Conservation (phyloP, 805 yeast species). For the Clavispora vitiphila region DNA sequence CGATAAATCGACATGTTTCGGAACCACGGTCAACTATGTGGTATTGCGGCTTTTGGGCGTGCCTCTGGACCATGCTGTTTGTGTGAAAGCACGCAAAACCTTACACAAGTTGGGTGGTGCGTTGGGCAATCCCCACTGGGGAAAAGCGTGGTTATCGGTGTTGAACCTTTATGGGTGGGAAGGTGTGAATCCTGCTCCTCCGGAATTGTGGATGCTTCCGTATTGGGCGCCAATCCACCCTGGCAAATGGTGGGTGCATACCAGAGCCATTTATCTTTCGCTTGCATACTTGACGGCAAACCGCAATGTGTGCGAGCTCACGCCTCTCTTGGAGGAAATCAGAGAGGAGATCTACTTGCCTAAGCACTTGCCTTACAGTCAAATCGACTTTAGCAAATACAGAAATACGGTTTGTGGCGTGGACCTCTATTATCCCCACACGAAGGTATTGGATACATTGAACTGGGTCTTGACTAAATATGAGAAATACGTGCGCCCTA, state of each 20-base stretch:
- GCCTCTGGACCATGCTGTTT: slow-evolving; percentile 66
- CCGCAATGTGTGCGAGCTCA: slow-evolving; percentile 50
- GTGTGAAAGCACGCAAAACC: slow-evolving; percentile 68
- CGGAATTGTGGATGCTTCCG: slow-evolving; percentile 89
- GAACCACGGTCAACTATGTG: slow-evolving; percentile 85
- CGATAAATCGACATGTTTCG: slow-evolving; percentile 93
- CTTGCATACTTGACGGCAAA: slow-evolving; percentile 73
- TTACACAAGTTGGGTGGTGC: slow-evolving; percentile 83
- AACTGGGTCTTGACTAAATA: slow-evolving; percentile 59
- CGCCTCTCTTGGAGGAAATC: slow-evolving; percentile 59
- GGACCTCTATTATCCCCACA: slow-evolving; percentile 92
- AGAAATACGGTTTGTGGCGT: slow-evolving; percentile 87
- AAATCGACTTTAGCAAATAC: slow-evolving; percentile 62
- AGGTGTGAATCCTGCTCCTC: slow-evolving; percentile 98
- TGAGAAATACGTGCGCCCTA: slow-evolving; percentile 71
- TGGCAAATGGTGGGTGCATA: slow-evolving; percentile 98
- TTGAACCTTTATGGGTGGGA: slow-evolving; percentile 86
- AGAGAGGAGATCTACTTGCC: slow-evolving; percentile 70
- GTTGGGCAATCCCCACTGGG: slow-evolving; percentile 92
- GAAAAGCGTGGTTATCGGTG: slow-evolving; percentile 83
- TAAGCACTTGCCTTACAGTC: slow-evolving; percentile 48
- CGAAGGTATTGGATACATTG: slow-evolving; percentile 54
- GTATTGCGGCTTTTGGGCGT: slow-evolving; percentile 77
- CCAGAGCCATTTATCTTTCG: slow-evolving; percentile 85
- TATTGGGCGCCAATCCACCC: slow-evolving; percentile 83